Evolutionary conservation across 768 basidiomycete species (phyloP).

Genomic region (Flagelloscypha sp.): DNA sequence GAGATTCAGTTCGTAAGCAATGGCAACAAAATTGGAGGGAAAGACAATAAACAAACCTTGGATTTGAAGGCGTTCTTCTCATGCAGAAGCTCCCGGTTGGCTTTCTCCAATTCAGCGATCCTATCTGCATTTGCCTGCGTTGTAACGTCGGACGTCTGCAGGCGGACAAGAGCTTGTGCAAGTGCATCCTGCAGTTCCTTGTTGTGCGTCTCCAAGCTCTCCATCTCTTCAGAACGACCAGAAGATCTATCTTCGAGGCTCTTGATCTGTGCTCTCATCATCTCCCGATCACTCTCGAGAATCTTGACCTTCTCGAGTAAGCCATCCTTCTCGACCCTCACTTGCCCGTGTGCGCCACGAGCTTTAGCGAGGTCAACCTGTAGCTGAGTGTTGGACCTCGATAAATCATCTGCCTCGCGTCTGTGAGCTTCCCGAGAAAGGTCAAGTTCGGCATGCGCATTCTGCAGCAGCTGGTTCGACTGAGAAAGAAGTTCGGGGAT

Average conservation of each 20-base stretch:
- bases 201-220: constrained; percentile 41
- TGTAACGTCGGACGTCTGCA: constrained; percentile 66
- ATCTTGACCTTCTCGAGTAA: constrained; percentile 52
- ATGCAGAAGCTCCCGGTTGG: constrained; percentile 40
- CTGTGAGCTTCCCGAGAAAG: constrained; percentile 47
- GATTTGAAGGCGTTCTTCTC: constrained; percentile 51
- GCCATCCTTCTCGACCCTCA: constrained; percentile 76
- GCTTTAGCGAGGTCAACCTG: constrained; percentile 72
- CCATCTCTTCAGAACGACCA: constrained; percentile 37
- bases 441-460: constrained; percentile 53
- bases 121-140: constrained; percentile 52
- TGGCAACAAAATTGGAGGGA: constrained; percentile 3
- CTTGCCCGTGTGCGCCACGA: constrained; percentile 66
- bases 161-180: constrained; percentile 59
- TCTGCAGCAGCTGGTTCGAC: constrained; percentile 48
- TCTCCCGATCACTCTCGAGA: constrained; percentile 60
- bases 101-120: constrained; percentile 54
- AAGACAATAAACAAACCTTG: constrained; percentile 39
- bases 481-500: constrained; percentile 54
- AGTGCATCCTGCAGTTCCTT: constrained; percentile 65
- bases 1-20: constrained; percentile 9
- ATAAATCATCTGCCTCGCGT: constrained; percentile 64
- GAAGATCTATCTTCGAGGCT: constrained; percentile 38
- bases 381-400: constrained; percentile 56
- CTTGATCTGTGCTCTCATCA: constrained; percentile 45